A percentile compares a stretch with the other conserved stretches of the same genome.
Evolutionary conservation across 2,329 filamentous ascomycete genomes (phyloP).

Genomic region (Teratosphaeria nubilosa): DNA sequence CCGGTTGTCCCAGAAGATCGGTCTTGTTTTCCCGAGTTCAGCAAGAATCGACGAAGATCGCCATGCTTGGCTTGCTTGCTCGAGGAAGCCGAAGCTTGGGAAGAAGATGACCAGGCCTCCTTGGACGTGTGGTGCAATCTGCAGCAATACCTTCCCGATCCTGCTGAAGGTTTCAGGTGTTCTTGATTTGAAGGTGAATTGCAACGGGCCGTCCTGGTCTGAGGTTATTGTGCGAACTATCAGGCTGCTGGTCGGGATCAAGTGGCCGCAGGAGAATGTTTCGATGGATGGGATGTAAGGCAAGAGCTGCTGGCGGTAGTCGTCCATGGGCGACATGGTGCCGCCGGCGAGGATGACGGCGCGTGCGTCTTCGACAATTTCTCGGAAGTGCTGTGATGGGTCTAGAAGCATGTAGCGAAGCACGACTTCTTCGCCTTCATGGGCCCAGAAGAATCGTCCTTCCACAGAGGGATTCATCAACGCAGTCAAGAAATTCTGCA

Average conservation of each 20-base stretch:
- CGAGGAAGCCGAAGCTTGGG: slow-evolving; percentile 84
- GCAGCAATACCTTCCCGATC: slow-evolving; percentile 63
- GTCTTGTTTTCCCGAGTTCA: slow-evolving; percentile 11
- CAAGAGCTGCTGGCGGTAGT: slow-evolving; percentile 80
- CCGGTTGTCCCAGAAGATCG: slow-evolving; percentile 49
- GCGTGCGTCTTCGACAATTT: slow-evolving; percentile 72
- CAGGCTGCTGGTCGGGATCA: slow-evolving; percentile 74
- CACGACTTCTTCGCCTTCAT: slow-evolving; percentile 42
- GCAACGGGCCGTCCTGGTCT: slow-evolving; percentile 48
- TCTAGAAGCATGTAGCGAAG: slow-evolving; percentile 84
- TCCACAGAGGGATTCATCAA: slow-evolving; percentile 75
- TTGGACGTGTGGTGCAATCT: slow-evolving; percentile 62
- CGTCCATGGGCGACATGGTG: slow-evolving; percentile 94
- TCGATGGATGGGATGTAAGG: slow-evolving; percentile 60
- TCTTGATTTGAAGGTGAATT: slow-evolving; percentile 79
- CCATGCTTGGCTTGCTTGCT: slow-evolving; percentile 50
- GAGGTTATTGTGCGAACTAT: slow-evolving; percentile 61
- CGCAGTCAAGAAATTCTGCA: slow-evolving; percentile 62
- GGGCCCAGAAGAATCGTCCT: slow-evolving; percentile 49
- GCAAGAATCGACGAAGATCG: slow-evolving; percentile 23
- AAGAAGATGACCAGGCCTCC: slow-evolving; percentile 94
- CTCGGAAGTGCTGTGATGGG: slow-evolving; percentile 81
- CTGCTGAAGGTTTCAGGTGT: slow-evolving; percentile 57
- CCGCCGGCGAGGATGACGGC: slow-evolving; percentile 87
- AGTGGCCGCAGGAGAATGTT: slow-evolving; percentile 86